Percentiles rank a stretch among this genome's conserved stretches.
phyloP scores from a whole-genome alignment of 2,329 filamentous ascomycete species.

The Tolypocladium paradoxum region DNA sequence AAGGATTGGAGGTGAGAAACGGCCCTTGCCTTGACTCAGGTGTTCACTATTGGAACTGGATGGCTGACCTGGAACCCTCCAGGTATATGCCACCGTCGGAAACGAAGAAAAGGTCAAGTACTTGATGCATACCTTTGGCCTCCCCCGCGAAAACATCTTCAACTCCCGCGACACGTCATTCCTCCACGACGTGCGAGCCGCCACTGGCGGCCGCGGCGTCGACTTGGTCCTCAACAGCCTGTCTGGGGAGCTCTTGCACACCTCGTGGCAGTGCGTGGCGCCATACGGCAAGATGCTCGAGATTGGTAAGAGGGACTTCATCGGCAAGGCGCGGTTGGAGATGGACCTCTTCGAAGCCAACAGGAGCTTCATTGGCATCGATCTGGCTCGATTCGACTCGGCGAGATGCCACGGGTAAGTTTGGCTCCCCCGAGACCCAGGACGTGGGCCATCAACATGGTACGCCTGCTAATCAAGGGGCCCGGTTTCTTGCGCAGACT shows the following conservation, averaged over 20 bases:
- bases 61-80: no score
- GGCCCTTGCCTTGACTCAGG: no score
- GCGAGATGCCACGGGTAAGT: no score
- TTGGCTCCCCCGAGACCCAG: no score
- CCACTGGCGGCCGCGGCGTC: conserved; percentile 15
- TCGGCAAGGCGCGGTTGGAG: conserved; percentile 24
- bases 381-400: conserved; percentile 4
- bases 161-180: conserved; percentile 15
- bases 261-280: conserved; percentile 23
- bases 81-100: conserved; percentile 15
- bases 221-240: conserved; percentile 21
- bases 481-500: background rate
- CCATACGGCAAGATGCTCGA: conserved; percentile 23
- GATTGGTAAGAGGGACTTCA: conserved; percentile 22
- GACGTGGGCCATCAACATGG: conserved; percentile 4
- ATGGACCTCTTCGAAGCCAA: conserved; percentile 31
- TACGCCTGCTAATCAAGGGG: background rate
- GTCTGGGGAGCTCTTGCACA: conserved; percentile 16
- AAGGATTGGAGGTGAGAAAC: conserved; percentile 9
- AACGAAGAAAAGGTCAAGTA: conserved; percentile 16
- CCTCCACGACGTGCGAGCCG: conserved; percentile 8
- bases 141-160: conserved; percentile 17
- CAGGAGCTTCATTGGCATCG: conserved; percentile 19
- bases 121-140: conserved; percentile 10
- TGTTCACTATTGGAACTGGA: no score